phyloP scores from a whole-genome alignment of 2,329 filamentous ascomycete species.

The Mollisiaceae sp. region DNA sequence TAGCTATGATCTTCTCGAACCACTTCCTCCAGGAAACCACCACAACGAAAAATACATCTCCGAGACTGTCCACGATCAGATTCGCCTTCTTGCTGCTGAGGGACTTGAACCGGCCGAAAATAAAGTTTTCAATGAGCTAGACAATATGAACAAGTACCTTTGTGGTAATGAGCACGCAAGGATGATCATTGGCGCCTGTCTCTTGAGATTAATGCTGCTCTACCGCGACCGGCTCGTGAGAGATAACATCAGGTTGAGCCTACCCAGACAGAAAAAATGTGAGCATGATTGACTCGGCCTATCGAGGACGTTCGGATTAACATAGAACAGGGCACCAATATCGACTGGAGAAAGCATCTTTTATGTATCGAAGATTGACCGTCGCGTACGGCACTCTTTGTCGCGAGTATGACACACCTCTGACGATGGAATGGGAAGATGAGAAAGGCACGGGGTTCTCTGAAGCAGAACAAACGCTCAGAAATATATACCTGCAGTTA shows the following conservation, averaged over 20 bases:
- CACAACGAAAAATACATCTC: conserved; percentile 25
- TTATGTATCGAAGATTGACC: conserved; percentile 30
- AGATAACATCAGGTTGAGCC: conserved; percentile 25
- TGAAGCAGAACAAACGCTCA: conserved; percentile 12
- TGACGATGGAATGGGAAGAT: conserved; percentile 26
- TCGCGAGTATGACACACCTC: conserved; percentile 26
- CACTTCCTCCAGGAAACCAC: background rate
- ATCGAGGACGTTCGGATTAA: background rate
- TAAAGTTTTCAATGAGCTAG: conserved; percentile 27
- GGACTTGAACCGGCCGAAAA: conserved; percentile 27
- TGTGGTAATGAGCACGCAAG: conserved; percentile 24
- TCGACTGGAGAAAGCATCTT: conserved; percentile 27
- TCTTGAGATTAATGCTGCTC: conserved; percentile 29
- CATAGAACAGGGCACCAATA: conserved; percentile 21
- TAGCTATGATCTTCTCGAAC: conserved; percentile 24
- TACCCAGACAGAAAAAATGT: conserved; percentile 27
- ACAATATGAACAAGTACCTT: conserved; percentile 25
- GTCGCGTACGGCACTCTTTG: conserved; percentile 28
- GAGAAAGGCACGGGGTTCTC: background rate
- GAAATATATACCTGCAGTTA: conserved; percentile 17
- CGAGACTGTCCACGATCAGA: conserved; percentile 31
- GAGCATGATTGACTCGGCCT: background rate
- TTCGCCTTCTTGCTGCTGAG: conserved; percentile 29
- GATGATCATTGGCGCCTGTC: conserved; percentile 28
- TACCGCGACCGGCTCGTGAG: conserved; percentile 29